Base-by-base conservation (phyloP, 163 green algal genomes). In the Dunaliella salina region DNA sequence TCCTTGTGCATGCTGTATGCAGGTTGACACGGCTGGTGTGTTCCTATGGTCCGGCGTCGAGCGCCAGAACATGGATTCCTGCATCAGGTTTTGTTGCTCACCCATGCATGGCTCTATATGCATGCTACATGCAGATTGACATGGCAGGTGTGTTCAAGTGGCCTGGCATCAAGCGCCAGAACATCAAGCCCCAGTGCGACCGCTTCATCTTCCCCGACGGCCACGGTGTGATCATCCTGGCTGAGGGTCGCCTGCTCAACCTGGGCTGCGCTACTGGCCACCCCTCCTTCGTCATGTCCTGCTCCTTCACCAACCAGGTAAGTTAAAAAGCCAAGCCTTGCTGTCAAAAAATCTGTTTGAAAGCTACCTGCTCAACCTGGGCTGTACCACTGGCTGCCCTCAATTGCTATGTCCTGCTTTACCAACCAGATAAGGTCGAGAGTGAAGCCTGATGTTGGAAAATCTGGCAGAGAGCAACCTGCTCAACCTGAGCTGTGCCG, bases 361-460 rank as follows among this genome's bases (percentile, higher is more conserved):
- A 93, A 97, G 97, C 88, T 96, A 97, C 91, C 94, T 99, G 88
- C 94, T 99, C 86, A 99, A 99, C 96, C 92, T 99, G 92, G 97
- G 97, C 87, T 99, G 97, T 89, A 97, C 97, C 91, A 99, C 97
- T 50, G 97, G 97, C 87, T 97, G 99, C 94, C 97, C 84, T 98
- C 93, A 33, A 99, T 99, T 88, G 97, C 99, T 82, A 99, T 99
- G 97, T 98, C 95, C 33, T 99, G 97, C 95, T 99, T 99, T 95
- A 99, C 97, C 90, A 99, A 99, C 95, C 97, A 99, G 95, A 92
- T 96, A 80, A 29, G 57, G 15, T 69, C 15, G 18, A 18, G 15
- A 69, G 15, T 18, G 15, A 18, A 15, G 15, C 18, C 57, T 69
- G n/a, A 15, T 33, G 75, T 17, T 81, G 75, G 32, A 81, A 81